phyloP scores from a whole-genome alignment of 2,329 filamentous ascomycete species.

The Cyphellophora europaea region DNA sequence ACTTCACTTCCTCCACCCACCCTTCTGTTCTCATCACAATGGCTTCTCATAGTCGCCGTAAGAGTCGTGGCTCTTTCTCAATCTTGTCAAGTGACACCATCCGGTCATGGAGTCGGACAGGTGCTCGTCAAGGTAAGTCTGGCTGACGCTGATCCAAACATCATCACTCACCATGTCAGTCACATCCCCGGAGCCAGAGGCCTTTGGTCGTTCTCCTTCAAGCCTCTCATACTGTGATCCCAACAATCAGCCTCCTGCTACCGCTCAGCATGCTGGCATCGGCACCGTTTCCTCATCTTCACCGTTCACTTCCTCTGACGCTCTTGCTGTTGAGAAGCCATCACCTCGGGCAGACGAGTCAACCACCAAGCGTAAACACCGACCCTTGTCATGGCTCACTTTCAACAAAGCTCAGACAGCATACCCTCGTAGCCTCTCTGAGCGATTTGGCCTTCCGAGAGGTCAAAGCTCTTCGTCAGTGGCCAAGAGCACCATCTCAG shows the following conservation, averaged over 20 bases:
- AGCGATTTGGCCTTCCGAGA: constrained; percentile 11
- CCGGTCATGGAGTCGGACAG: constrained; percentile 13
- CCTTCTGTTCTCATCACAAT: constrained; percentile 6
- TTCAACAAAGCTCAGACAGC: constrained; percentile 4
- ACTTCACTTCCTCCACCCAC: too few relatives aligned
- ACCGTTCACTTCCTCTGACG: too few relatives aligned
- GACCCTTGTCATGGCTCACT: constrained; percentile 17
- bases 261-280: constrained; percentile 4
- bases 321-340: too few relatives aligned
- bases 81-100: constrained; percentile 14
- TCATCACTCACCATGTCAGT: constrained; percentile 3
- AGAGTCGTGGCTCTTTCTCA: constrained; percentile 14
- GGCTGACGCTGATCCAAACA: not conserved
- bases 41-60: constrained; percentile 8
- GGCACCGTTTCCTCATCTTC: not conserved
- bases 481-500: constrained; percentile 16
- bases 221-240: constrained; percentile 16
- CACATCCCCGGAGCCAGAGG: not conserved
- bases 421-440: constrained; percentile 11
- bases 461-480: constrained; percentile 14
- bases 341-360: too few relatives aligned
- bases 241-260: constrained; percentile 11
- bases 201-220: constrained; percentile 7
- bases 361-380: too few relatives aligned
- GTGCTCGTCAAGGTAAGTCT: constrained; percentile 14